phyloP scores from a whole-genome alignment of 257 asterid genomes.

The Capsicum rhomboideum region DNA sequence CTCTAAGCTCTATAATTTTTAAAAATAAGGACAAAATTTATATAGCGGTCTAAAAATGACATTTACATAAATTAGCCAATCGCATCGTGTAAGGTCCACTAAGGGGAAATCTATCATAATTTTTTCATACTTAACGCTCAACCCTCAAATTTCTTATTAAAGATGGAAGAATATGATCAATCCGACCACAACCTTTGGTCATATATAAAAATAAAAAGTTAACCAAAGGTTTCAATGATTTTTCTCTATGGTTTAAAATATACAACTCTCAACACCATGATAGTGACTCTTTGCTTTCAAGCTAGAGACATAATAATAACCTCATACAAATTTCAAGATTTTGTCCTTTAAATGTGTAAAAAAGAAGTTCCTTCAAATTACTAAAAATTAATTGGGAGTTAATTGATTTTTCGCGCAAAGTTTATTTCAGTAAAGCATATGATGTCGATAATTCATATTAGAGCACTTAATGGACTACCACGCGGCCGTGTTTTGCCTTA shows the following conservation, averaged over 20 bases:
- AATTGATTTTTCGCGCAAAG: not conserved
- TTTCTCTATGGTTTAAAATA: not conserved
- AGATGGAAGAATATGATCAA: too few species aligned
- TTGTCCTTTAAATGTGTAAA: not conserved
- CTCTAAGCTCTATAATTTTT: too few species aligned
- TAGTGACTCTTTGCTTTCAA: not conserved
- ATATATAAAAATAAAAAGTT: too few species aligned
- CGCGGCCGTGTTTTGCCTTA: not conserved
- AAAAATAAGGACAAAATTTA: too few species aligned
- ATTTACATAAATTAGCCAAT: too few species aligned
- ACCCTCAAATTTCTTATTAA: too few species aligned
- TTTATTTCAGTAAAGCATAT: not conserved
- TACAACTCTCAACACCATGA: not conserved
- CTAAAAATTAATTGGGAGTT: not conserved
- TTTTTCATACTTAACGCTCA: too few species aligned
- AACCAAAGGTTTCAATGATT: not conserved
- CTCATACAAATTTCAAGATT: not conserved
- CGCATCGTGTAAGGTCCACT: too few species aligned
- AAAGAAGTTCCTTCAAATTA: not conserved
- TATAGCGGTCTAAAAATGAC: too few species aligned
- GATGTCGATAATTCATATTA: not conserved
- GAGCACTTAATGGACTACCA: not conserved
- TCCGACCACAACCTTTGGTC: not conserved
- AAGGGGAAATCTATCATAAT: too few species aligned
- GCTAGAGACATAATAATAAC: not conserved